Conservation (phyloP, 371 early-diverging fungal genomes). For the Caulochytrium protostelioides region DNA sequence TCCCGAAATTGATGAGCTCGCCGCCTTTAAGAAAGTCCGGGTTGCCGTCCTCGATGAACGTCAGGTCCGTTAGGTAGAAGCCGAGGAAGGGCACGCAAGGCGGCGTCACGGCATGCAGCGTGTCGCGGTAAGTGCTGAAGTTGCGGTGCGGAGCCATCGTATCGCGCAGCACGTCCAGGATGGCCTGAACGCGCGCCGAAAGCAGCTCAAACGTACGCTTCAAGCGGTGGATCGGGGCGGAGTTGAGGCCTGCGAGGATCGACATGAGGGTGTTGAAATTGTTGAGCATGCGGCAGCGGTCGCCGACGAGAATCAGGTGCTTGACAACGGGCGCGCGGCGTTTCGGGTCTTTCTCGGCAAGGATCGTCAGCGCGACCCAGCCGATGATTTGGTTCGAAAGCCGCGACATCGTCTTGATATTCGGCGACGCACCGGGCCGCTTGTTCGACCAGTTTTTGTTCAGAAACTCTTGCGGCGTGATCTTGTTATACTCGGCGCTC, state of each 20-base stretch:
- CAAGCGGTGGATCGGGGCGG: slow-evolving; percentile 67
- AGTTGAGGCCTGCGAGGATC: slow-evolving; percentile 68
- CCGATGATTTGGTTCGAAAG: slow-evolving; percentile 31
- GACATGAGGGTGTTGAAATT: slow-evolving; percentile 85
- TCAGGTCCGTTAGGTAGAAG: slow-evolving; percentile 63
- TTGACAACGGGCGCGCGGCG: slow-evolving; percentile 39
- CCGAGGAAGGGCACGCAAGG: slow-evolving; percentile 82
- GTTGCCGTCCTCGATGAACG: slow-evolving; percentile 85
- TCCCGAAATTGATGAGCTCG: slow-evolving; percentile 71
- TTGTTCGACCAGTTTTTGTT: slow-evolving; percentile 72
- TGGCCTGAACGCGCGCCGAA: slow-evolving; percentile 1
- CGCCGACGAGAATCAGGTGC: slow-evolving; percentile 64
- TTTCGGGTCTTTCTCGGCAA: slow-evolving; percentile 39
- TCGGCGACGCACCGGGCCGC: slow-evolving; percentile 10
- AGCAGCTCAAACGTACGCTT: slow-evolving; percentile 60
- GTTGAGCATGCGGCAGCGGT: slow-evolving; percentile 49
- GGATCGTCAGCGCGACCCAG: slow-evolving; percentile 47
- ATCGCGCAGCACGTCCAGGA: slow-evolving; percentile 21
- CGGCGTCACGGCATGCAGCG: slow-evolving; percentile 61
- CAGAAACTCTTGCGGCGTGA: slow-evolving; percentile 46
- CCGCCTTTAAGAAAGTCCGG: slow-evolving; percentile 40
- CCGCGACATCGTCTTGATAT: slow-evolving; percentile 30
- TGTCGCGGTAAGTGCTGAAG: slow-evolving; percentile 63
- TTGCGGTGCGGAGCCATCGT: slow-evolving; percentile 62
- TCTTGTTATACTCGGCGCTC: slow-evolving; percentile 27